phyloP scores from a whole-genome alignment of 331 rosid species.

The Rosa hybrid region DNA sequence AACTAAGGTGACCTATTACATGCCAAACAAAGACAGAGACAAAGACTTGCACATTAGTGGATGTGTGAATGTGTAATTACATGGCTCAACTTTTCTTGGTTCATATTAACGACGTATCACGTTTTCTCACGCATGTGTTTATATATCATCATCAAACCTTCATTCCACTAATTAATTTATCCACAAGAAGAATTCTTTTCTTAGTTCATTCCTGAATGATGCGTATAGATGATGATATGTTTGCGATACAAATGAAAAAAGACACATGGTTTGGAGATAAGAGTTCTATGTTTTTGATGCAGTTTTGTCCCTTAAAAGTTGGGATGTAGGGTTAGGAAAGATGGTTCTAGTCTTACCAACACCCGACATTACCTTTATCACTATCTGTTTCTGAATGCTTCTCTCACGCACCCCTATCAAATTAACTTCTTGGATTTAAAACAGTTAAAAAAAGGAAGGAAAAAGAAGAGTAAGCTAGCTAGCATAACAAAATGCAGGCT shows the following conservation, averaged over 20 bases:
- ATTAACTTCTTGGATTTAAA: not conserved
- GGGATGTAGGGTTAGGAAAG: constrained; percentile 14
- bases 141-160: not conserved
- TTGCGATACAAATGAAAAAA: not conserved
- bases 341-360: constrained; percentile 20
- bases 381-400: constrained; percentile 8
- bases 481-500: not conserved
- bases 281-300: constrained; percentile 4
- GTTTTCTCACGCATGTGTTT: not conserved
- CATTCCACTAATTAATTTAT: not conserved
- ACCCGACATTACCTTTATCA: constrained; percentile 17
- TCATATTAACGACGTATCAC: not conserved
- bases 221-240: not conserved
- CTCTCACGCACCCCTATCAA: not conserved
- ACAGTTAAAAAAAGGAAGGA: not conserved
- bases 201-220: not conserved
- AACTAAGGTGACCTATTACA: not conserved
- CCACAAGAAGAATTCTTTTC: not conserved
- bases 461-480: not conserved
- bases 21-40: not conserved
- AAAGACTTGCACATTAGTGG: not conserved
- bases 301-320: constrained; percentile 22
- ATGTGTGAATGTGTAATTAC: not conserved
- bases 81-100: not conserved
- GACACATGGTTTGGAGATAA: constrained; percentile 3